These are phyloP conservation scores for Phlebiopsis gigantea DNA, from an alignment of 768 basidiomycete species.

Conservation along the genomic window DNA sequence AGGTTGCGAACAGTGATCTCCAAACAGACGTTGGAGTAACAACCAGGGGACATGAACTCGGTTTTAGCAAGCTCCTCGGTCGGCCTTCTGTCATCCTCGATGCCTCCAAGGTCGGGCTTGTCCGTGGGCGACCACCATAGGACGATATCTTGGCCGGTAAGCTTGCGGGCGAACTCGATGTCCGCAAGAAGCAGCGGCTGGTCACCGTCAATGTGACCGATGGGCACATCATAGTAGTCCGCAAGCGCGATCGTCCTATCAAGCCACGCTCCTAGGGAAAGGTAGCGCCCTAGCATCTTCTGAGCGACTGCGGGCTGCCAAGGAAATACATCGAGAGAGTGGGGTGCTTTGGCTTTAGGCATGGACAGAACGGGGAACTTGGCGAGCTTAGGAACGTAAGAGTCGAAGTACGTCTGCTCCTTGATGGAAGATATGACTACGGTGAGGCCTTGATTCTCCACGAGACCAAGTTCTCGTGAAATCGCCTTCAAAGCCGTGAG, in stretches of 20 bases:
- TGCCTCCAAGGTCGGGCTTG: slow-evolving; percentile 88
- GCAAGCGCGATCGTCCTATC: slow-evolving; percentile 75
- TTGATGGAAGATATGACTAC: slow-evolving; percentile 84
- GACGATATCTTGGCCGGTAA: slow-evolving; percentile 83
- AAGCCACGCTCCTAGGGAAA: slow-evolving; percentile 74
- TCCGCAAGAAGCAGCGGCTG: slow-evolving; percentile 85
- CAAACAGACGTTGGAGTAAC: slow-evolving; percentile 89
- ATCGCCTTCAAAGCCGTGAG: slow-evolving; percentile 78
- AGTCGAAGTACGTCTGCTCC: slow-evolving; percentile 79
- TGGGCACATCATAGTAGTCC: slow-evolving; percentile 87
- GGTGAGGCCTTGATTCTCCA: slow-evolving; percentile 69
- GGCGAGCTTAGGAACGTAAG: slow-evolving; percentile 57
- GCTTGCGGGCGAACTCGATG: slow-evolving; percentile 82
- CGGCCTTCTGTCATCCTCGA: slow-evolving; percentile 78
- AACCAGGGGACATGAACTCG: slow-evolving; percentile 80
- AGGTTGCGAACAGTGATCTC: slow-evolving; percentile 88
- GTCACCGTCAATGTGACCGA: slow-evolving; percentile 91
- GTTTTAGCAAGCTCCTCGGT: slow-evolving; percentile 77
- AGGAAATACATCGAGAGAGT: slow-evolving; percentile 74
- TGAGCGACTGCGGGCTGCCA: slow-evolving; percentile 83
- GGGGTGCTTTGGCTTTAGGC: slow-evolving; percentile 72
- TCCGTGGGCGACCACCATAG: slow-evolving; percentile 96
- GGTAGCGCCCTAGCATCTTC: slow-evolving; percentile 82
- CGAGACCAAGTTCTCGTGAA: slow-evolving; percentile 76
- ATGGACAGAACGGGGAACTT: slow-evolving; percentile 88